Percentiles rank a stretch among this genome's conserved stretches.
phyloP scores from a whole-genome alignment of 2,329 filamentous ascomycete species.

The Aureobasidium namibiae region DNA sequence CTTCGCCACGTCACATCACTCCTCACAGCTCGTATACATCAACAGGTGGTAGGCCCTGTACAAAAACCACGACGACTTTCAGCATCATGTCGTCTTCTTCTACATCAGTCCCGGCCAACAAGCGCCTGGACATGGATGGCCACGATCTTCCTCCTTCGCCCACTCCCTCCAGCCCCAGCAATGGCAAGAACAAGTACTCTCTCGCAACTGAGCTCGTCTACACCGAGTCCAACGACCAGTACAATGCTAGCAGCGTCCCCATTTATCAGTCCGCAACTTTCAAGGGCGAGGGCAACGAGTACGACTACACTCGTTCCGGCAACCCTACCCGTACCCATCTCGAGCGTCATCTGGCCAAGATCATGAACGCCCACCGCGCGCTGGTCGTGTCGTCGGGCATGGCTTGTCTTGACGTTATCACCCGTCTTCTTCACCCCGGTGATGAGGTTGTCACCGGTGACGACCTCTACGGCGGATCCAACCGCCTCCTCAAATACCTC shows the following conservation, averaged over 20 bases:
- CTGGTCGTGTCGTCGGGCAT: conserved; percentile 94
- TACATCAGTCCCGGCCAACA: conserved; percentile 17
- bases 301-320: conserved; percentile 96
- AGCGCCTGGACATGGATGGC: conserved; percentile 66
- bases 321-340: conserved; percentile 95
- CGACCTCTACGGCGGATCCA: conserved; percentile 91
- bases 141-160: conserved; percentile 85
- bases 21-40: neutral
- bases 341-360: conserved; percentile 94
- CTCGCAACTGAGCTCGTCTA: conserved; percentile 94
- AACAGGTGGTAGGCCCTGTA: conserved; percentile 9
- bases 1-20: neutral
- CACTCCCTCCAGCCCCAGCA: conserved; percentile 81
- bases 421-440: conserved; percentile 77
- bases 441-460: conserved; percentile 97
- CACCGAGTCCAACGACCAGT: conserved; percentile 92
- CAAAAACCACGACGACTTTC: conserved; percentile 8
- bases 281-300: conserved; percentile 79
- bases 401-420: conserved; percentile 95
- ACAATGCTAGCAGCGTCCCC: conserved; percentile 89
- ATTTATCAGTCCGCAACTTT: conserved; percentile 98
- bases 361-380: conserved; percentile 89
- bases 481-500: conserved; percentile 87
- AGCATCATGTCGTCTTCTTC: conserved; percentile 10
- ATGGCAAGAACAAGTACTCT: conserved; percentile 72